Base-by-base conservation (phyloP, 495 filamentous ascomycete genomes). In the Bacidia gigantensis region DNA sequence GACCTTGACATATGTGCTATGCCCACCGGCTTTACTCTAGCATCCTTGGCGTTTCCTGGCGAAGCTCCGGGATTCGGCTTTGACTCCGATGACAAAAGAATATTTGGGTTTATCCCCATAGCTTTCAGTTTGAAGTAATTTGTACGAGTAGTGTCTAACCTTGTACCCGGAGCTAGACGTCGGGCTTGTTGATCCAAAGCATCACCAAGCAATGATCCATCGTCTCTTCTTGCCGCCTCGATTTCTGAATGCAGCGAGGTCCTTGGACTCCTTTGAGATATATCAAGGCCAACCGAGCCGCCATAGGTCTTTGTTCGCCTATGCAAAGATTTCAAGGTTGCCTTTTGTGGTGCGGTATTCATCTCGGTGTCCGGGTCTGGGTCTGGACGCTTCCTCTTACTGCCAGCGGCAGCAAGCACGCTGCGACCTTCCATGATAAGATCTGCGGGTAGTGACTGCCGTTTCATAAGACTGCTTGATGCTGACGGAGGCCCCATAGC, bases 111-210 rank as follows among this genome's bases (percentile, higher is more conserved):
- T 35, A 62, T 52, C 22, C 60, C 61, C 14, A 55, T 54, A 2
- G 61, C 51, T 44, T 62, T 64, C 25, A 64, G 53, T 22, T 39
- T 39, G 46, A 62, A 64, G 50, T 64, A 64, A 41, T 58, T 55
- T 21, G 57, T 57, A 2, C 49, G 51, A 3, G 61, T 62, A 2
- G 54, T 59, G 39, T 60, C 54, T 2, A 52, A 48, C 49, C 50
- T 54, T 11, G 47, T 42, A 32, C 48, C 26, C 3, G 58, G 38
- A 17, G 26, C 35, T 11, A 51, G 26, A n/a, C 44, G 51, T 20
- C 58, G 46, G 1, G 51, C 51, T 46, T 60, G 54, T 47, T 60
- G 54, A 22, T 54, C 51, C 11, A 59, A 49, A 17, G 45, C 52
- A n/a, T 55, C 53, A 40, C 45, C 42, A 26, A 56, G 53, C 9